A percentile compares a stretch with the other conserved stretches of the same genome.
phyloP scores from a whole-genome alignment of 108 stramenopile species.

The Skeletonema costatum region DNA sequence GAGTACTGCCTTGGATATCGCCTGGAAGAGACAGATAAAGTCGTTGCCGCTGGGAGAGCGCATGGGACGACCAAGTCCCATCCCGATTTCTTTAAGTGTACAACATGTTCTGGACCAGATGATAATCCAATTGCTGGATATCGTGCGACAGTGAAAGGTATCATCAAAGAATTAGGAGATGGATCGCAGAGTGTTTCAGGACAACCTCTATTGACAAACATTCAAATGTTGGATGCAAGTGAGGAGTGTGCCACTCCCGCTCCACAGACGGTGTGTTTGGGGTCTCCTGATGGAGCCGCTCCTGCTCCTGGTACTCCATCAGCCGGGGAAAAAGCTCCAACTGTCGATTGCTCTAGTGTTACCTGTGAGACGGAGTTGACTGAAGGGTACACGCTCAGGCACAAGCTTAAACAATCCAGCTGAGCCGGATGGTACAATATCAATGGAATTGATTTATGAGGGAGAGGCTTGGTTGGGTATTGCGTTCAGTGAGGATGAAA shows the following conservation, averaged over 20 bases:
- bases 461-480: conserved; percentile 30
- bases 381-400: not conserved
- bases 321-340: not conserved
- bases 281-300: not conserved
- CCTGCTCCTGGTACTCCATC: not conserved
- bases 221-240: not conserved
- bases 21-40: conserved; percentile 18
- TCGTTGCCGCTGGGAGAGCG: conserved; percentile 10
- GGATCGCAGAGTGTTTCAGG: conserved; percentile 12
- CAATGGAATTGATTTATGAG: conserved; percentile 17
- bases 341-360: not conserved
- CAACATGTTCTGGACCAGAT: conserved; percentile 14
- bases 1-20: conserved; percentile 27
- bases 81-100: not conserved
- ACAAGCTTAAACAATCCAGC: not conserved
- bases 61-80: not conserved
- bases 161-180: conserved; percentile 21
- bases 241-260: not conserved
- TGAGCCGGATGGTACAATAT: not conserved
- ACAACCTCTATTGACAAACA: conserved; percentile 15
- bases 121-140: conserved; percentile 13
- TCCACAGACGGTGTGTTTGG: not conserved
- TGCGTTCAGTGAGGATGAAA: conserved; percentile 22
- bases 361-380: not conserved
- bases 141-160: conserved; percentile 31